Evolutionary conservation across 768 basidiomycete species (phyloP).

Genomic region (Leccinum arenicola): DNA sequence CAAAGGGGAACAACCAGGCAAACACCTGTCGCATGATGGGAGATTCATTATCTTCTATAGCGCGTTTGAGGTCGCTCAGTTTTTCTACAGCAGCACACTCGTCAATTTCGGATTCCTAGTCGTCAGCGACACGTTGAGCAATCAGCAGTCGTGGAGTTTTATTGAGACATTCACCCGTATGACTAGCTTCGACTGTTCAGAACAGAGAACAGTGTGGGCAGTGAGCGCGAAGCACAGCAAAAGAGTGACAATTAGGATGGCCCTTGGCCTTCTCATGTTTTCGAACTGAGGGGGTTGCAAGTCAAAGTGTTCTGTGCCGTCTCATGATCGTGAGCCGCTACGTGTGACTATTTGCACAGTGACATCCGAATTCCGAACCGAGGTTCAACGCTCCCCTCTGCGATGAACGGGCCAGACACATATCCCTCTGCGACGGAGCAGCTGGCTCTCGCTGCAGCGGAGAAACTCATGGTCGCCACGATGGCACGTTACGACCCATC

Average conservation of each 20-base stretch:
- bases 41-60: conserved; percentile 61
- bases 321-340: too few species aligned
- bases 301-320: conserved; percentile 2
- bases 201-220: conserved; percentile 18
- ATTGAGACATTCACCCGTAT: conserved; percentile 28
- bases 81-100: conserved; percentile 40
- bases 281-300: conserved; percentile 1
- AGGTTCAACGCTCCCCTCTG: not conserved
- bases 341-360: conserved; percentile 5
- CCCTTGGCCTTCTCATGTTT: conserved; percentile 20
- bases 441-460: conserved; percentile 52
- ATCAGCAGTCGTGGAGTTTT: conserved; percentile 1
- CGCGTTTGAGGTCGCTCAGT: conserved; percentile 58
- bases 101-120: conserved; percentile 44
- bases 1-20: conserved; percentile 82
- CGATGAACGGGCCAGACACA: not conserved
- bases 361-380: conserved; percentile 24
- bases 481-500: conserved; percentile 82
- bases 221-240: conserved; percentile 33
- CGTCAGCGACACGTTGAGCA: conserved; percentile 7
- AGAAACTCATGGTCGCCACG: conserved; percentile 65
- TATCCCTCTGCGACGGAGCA: conserved; percentile 57
- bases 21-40: conserved; percentile 80
- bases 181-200: conserved; percentile 24
- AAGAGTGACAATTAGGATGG: conserved; percentile 42